phyloP scores from a whole-genome alignment of 345 rosid genomes.

The Kernera saxatilis region DNA sequence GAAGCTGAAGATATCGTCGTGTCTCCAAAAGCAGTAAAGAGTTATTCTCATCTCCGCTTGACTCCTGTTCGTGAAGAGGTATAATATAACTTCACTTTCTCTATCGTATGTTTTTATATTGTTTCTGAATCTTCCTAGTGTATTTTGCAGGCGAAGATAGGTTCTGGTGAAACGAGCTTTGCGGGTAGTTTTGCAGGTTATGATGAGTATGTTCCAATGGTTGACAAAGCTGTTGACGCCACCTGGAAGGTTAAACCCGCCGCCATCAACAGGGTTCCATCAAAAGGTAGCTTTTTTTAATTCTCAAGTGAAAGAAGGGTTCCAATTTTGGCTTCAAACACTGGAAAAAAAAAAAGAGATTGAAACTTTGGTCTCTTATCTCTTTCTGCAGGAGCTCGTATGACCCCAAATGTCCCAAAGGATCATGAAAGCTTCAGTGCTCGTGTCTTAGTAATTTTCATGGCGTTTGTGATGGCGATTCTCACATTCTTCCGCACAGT shows the following conservation, averaged over 20 bases:
- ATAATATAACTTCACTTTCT: not conserved
- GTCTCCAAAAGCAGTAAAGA: conserved; percentile 87
- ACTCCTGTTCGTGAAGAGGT: conserved; percentile 99
- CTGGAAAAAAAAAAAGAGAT: not conserved
- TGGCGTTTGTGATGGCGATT: conserved; percentile 64
- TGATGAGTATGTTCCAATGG: conserved; percentile 98
- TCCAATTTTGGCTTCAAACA: not conserved
- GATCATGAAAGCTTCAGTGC: conserved; percentile 49
- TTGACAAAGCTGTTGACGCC: conserved; percentile 93
- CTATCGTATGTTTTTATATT: not conserved
- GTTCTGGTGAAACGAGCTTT: conserved; percentile 54
- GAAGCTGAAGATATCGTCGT: conserved; percentile 86
- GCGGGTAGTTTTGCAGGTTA: conserved; percentile 73
- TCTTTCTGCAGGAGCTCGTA: conserved; percentile 36
- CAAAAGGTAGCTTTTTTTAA: conserved; percentile 52
- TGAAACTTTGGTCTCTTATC: conserved; percentile 19
- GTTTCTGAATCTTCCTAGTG: not conserved
- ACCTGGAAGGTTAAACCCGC: conserved; percentile 72
- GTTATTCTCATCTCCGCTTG: conserved; percentile 74
- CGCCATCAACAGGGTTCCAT: conserved; percentile 35
- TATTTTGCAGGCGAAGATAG: conserved; percentile 55
- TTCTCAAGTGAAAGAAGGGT: not conserved
- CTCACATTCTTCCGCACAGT: conserved; percentile 48
- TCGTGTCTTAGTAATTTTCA: conserved; percentile 38
- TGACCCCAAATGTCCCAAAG: conserved; percentile 40